These are phyloP conservation scores for Ophiostoma himal-ulmi DNA, from an alignment of 2,329 filamentous ascomycete species.

Conservation along the genomic window DNA sequence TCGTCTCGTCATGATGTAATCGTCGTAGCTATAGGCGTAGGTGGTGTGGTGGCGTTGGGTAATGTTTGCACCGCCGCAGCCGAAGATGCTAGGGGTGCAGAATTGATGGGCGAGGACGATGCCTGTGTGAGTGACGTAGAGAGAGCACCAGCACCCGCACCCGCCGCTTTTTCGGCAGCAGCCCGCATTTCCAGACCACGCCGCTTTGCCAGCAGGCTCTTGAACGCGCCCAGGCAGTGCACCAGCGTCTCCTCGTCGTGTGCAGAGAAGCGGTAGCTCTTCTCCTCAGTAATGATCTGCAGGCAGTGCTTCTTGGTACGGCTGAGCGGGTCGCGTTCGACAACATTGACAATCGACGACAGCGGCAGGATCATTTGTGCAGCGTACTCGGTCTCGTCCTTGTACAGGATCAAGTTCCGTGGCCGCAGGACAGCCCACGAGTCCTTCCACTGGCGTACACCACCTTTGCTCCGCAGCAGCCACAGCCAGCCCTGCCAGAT, in stretches of 20 bases:
- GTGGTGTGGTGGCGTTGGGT: slow-evolving; percentile 11
- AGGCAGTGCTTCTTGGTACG: slow-evolving; percentile 80
- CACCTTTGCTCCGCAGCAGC: slow-evolving; percentile 73
- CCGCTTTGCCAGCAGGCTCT: slow-evolving; percentile 71
- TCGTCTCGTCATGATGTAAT: slow-evolving; percentile 18
- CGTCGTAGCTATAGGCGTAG: background rate
- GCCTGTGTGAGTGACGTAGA: background rate
- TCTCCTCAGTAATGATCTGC: slow-evolving; percentile 91
- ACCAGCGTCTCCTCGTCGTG: slow-evolving; percentile 75
- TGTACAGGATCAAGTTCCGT: slow-evolving; percentile 82
- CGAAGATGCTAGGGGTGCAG: background rate
- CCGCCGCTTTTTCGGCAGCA: slow-evolving; percentile 31
- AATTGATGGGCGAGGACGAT: slow-evolving; percentile 8
- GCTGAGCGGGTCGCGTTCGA: slow-evolving; percentile 84
- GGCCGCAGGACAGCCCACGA: slow-evolving; percentile 88
- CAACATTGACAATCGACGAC: slow-evolving; percentile 74
- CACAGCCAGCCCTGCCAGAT: slow-evolving; percentile 89
- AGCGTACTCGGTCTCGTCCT: slow-evolving; percentile 85
- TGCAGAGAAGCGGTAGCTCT: slow-evolving; percentile 70
- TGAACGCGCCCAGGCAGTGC: slow-evolving; percentile 82
- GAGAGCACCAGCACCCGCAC: slow-evolving; percentile 6
- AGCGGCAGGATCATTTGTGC: slow-evolving; percentile 77
- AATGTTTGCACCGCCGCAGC: background rate
- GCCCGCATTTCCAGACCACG: slow-evolving; percentile 54
- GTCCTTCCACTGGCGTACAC: slow-evolving; percentile 88